phyloP scores from a whole-genome alignment of 768 basidiomycete genomes.

The Paxillus ammoniavirescens region DNA sequence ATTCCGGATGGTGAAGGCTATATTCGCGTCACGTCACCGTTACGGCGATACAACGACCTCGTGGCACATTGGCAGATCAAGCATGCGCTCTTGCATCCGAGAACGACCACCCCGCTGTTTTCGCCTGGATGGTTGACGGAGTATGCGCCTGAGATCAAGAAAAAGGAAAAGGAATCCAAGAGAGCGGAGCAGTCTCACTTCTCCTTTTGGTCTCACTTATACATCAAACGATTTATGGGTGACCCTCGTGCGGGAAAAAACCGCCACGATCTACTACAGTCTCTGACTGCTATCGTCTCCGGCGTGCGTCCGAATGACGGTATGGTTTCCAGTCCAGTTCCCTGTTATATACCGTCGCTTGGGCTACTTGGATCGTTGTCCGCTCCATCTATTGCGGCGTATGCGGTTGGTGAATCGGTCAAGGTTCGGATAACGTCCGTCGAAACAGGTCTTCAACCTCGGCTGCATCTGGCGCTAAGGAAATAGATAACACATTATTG shows the following conservation, averaged over 20 bases:
- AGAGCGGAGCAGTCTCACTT: constrained; percentile 33
- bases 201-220: constrained; percentile 41
- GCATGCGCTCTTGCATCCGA: constrained; percentile 51
- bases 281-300: constrained; percentile 25
- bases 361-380: constrained; percentile 20
- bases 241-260: constrained; percentile 15
- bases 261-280: constrained; percentile 27
- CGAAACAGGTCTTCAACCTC: constrained; percentile 29
- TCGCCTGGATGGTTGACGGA: constrained; percentile 43
- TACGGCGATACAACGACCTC: constrained; percentile 83
- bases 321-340: constrained; percentile 7
- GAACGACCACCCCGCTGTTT: constrained; percentile 41
- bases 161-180: constrained; percentile 35
- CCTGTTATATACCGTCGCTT: constrained; percentile 27
- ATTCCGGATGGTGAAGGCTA: constrained; percentile 79
- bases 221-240: constrained; percentile 38
- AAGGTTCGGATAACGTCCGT: constrained; percentile 27
- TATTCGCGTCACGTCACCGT: constrained; percentile 77
- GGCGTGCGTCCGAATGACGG: constrained; percentile 16
- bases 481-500: background rate
- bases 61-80: constrained; percentile 95
- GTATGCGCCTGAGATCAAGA: constrained; percentile 38
- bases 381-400: constrained; percentile 2
- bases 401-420: constrained; percentile 27
- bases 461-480: constrained; percentile 18